These are phyloP conservation scores for Curvularia sp. DNA, from an alignment of 2,329 filamentous ascomycete species.

Conservation along the genomic window DNA sequence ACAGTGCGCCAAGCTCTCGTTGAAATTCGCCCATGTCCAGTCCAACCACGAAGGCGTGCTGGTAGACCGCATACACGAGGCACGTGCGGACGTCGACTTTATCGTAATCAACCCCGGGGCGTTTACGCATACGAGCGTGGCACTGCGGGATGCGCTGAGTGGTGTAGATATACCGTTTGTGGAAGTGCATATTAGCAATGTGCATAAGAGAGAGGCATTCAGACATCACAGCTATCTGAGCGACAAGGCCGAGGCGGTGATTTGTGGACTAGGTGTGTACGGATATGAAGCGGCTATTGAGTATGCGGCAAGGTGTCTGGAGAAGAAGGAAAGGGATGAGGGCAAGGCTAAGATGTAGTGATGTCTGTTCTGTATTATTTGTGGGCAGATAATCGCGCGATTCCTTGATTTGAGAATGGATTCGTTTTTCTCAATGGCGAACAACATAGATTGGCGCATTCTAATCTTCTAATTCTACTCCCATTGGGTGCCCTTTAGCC, in stretches of 20 bases:
- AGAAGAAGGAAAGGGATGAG: constrained; percentile 1
- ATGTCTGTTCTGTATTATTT: background rate
- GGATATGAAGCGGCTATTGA: constrained; percentile 58
- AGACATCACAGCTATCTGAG: constrained; percentile 74
- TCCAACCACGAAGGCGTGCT: constrained; percentile 81
- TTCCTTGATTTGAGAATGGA: background rate
- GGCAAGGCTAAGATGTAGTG: background rate
- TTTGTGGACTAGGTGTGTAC: constrained; percentile 68
- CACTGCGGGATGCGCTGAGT: constrained; percentile 74
- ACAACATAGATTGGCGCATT: background rate
- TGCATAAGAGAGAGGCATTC: constrained; percentile 74
- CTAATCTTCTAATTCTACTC: constrained; percentile 38
- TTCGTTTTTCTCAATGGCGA: background rate
- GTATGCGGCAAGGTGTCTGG: constrained; percentile 48
- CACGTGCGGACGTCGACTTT: constrained; percentile 65
- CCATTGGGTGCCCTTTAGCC: constrained; percentile 68
- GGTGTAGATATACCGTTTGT: constrained; percentile 76
- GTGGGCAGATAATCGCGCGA: too few species aligned
- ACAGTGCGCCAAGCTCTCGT: constrained; percentile 60
- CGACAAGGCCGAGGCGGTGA: constrained; percentile 77
- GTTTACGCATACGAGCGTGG: constrained; percentile 78
- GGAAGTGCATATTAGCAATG: constrained; percentile 79
- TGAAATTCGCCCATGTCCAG: constrained; percentile 68
- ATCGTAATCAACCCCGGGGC: constrained; percentile 79
- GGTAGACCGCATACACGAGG: constrained; percentile 75